phyloP scores from a whole-genome alignment of 352 stramenopile genomes.

The Globisporangium yorkense region DNA sequence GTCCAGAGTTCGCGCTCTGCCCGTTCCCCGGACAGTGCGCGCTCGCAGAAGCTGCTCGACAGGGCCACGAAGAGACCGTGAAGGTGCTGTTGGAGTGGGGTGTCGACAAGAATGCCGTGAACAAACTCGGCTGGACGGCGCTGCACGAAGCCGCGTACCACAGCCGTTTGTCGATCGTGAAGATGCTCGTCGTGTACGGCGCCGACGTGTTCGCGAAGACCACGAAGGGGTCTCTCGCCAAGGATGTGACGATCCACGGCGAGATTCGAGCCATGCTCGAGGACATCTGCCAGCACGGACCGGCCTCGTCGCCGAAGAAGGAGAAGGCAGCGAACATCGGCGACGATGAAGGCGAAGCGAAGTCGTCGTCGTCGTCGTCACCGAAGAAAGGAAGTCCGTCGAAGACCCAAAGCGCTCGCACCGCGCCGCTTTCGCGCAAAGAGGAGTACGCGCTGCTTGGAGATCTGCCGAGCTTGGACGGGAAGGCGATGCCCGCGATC shows the following conservation, averaged over 20 bases:
- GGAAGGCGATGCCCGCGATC: conserved; percentile 25
- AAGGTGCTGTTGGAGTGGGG: conserved; percentile 76
- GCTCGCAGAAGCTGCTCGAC: conserved; percentile 61
- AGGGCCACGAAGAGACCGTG: conserved; percentile 54
- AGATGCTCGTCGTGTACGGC: conserved; percentile 73
- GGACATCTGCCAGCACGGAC: conserved; percentile 43
- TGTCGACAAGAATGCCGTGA: conserved; percentile 72
- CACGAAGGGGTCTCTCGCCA: conserved; percentile 55
- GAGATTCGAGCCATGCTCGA: conserved; percentile 78
- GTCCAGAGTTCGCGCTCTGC: conserved; percentile 74
- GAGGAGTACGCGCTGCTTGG: conserved; percentile 77
- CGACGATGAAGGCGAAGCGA: conserved; percentile 5
- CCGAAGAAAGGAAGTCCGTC: conserved; percentile 25
- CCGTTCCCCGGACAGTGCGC: conserved; percentile 62
- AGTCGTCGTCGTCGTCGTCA: conserved; percentile 5
- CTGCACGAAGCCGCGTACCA: conserved; percentile 78
- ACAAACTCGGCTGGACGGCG: conserved; percentile 70
- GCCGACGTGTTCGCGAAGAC: conserved; percentile 63
- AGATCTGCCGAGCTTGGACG: conserved; percentile 59
- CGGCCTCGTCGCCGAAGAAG: conserved; percentile 25
- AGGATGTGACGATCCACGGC: conserved; percentile 73
- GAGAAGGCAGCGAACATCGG: background rate
- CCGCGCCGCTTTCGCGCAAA: conserved; percentile 51
- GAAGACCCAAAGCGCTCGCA: conserved; percentile 17
- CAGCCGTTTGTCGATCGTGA: conserved; percentile 64